A percentile compares a stretch with the other conserved stretches of the same genome.
These are phyloP conservation scores for Mallotus nudiflorus DNA, from an alignment of 345 rosid species.

Conservation along the genomic window DNA sequence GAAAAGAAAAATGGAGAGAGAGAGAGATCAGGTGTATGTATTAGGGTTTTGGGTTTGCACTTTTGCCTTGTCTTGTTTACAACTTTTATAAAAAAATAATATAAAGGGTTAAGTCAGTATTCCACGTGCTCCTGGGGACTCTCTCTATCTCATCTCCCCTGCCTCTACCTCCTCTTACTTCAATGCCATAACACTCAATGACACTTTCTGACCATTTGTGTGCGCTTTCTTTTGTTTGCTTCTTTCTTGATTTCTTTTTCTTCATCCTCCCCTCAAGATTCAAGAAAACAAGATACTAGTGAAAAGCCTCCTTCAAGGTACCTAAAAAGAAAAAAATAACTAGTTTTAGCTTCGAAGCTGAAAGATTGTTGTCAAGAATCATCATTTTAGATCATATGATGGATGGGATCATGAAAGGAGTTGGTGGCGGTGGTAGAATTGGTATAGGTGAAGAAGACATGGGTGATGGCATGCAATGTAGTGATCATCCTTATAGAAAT, in stretches of 20 bases:
- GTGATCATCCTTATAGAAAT: constrained; percentile 67
- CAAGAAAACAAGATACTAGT: constrained; percentile 9
- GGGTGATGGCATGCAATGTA: constrained; percentile 85
- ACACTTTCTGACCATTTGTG: constrained; percentile 33
- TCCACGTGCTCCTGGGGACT: constrained; percentile 37
- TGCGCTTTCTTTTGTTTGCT: constrained; percentile 26
- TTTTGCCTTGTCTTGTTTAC: constrained; percentile 19
- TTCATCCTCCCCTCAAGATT: constrained; percentile 25
- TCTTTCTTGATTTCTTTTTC: constrained; percentile 12
- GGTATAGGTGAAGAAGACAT: constrained; percentile 60
- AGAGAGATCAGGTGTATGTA: not conserved
- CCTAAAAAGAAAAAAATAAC: constrained; percentile 22
- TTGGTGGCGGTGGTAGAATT: constrained; percentile 23
- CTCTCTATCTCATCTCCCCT: constrained; percentile 4
- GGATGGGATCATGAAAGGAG: constrained; percentile 37
- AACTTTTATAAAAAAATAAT: constrained; percentile 10
- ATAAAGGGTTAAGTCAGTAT: constrained; percentile 35
- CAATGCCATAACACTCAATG: constrained; percentile 32
- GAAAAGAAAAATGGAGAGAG: not conserved
- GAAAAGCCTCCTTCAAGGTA: not conserved
- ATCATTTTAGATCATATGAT: constrained; percentile 3
- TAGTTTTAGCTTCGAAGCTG: constrained; percentile 7
- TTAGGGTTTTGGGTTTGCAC: constrained; percentile 13
- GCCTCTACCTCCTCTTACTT: constrained; percentile 20
- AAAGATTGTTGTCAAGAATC: constrained; percentile 6